phyloP scores from a whole-genome alignment of 768 basidiomycete species.

The Lactifluus subvellereus region DNA sequence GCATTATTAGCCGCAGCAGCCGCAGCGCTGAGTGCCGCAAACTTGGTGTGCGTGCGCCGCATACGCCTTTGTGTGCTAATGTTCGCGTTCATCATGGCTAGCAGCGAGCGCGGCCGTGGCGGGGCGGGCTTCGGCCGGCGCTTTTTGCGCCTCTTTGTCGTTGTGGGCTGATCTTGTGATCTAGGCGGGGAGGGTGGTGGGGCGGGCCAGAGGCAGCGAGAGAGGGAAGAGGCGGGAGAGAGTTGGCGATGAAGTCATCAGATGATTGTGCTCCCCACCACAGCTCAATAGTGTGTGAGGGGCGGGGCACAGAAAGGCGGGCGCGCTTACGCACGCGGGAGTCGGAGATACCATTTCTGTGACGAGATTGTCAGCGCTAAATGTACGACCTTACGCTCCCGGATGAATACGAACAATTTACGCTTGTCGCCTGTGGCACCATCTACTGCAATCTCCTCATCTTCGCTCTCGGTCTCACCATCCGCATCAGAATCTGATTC shows the following conservation, averaged over 20 bases:
- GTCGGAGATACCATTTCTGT: constrained; percentile 32
- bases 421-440: constrained; percentile 54
- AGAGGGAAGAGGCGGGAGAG: constrained; percentile 24
- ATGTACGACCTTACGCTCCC: not conserved
- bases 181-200: constrained; percentile 25
- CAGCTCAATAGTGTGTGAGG: constrained; percentile 20
- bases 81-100: constrained; percentile 71
- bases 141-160: constrained; percentile 32
- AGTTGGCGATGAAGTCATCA: constrained; percentile 21
- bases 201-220: constrained; percentile 20
- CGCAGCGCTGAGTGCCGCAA: constrained; percentile 48
- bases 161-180: constrained; percentile 21
- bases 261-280: constrained; percentile 25
- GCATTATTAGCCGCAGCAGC: constrained; percentile 30
- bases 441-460: constrained; percentile 28
- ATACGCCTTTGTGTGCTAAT: constrained; percentile 70
- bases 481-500: constrained; percentile 27
- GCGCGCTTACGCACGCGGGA: constrained; percentile 58
- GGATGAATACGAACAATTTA: constrained; percentile 40
- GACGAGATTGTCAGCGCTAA: not conserved
- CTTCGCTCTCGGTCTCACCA: constrained; percentile 31
- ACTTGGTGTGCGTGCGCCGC: constrained; percentile 65
- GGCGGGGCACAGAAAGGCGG: constrained; percentile 37
- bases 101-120: constrained; percentile 37
- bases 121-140: constrained; percentile 29